phyloP scores from a whole-genome alignment of 164 flowering plant species.

The Magnolia sinica region DNA sequence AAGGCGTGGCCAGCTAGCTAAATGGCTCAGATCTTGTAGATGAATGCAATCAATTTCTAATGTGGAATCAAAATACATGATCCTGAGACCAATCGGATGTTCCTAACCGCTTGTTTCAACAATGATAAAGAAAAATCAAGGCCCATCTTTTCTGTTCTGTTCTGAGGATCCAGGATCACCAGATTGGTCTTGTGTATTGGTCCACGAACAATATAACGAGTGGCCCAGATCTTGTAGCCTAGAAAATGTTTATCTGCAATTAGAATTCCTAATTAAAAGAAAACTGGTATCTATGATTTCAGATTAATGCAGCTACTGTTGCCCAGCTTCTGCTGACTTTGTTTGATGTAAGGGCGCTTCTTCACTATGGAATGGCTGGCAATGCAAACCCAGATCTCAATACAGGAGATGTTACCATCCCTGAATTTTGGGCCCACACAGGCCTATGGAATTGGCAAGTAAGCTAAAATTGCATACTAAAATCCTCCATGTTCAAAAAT shows the following conservation, averaged over 20 bases:
- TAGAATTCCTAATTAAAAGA: neutral
- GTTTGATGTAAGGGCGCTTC: slow-evolving; percentile 15
- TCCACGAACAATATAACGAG: neutral
- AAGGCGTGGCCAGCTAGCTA: neutral
- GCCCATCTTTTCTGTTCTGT: neutral
- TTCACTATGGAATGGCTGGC: slow-evolving; percentile 75
- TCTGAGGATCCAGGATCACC: neutral
- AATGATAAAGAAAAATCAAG: neutral
- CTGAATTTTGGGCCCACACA: slow-evolving; percentile 69
- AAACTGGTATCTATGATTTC: neutral
- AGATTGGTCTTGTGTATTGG: neutral
- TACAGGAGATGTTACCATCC: slow-evolving; percentile 74
- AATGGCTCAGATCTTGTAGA: neutral
- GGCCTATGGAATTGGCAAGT: slow-evolving; percentile 90
- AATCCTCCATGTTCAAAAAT: neutral
- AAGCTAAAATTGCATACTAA: neutral
- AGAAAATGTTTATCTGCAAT: neutral
- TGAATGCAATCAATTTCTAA: too few species aligned
- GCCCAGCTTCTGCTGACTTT: slow-evolving; percentile 40
- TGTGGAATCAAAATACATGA: too few species aligned
- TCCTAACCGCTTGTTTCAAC: too few species aligned
- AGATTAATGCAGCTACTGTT: slow-evolving; percentile 42
- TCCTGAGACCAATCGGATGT: too few species aligned
- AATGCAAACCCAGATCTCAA: slow-evolving; percentile 63
- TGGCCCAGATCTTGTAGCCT: neutral